Conservation (phyloP, 768 basidiomycete species). For the Mycena kentingensis region DNA sequence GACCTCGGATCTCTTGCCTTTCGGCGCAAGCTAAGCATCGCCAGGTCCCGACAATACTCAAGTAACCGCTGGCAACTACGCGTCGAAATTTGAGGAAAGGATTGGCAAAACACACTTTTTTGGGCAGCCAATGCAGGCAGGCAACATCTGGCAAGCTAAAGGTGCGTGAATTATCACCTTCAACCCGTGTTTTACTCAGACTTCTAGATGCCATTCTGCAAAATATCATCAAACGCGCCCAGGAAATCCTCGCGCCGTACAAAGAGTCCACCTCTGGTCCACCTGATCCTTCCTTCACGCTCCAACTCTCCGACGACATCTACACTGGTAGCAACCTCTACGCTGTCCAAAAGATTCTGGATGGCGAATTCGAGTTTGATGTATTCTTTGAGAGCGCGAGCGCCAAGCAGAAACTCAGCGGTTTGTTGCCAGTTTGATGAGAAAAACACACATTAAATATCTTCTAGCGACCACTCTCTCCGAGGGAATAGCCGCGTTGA, state of each 20-base stretch:
- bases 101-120: slow-evolving; percentile 72
- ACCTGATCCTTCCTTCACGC: slow-evolving; percentile 81
- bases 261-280: slow-evolving; percentile 44
- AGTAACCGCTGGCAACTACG: slow-evolving; percentile 56
- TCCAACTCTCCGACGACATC: slow-evolving; percentile 76
- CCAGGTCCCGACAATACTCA: slow-evolving; percentile 63
- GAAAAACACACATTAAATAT: slow-evolving; percentile 3
- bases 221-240: slow-evolving; percentile 59
- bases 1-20: no score
- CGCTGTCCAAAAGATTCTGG: slow-evolving; percentile 84
- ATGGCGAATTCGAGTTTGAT: slow-evolving; percentile 87
- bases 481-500: slow-evolving; percentile 66
- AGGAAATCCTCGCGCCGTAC: slow-evolving; percentile 56
- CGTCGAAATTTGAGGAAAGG: slow-evolving; percentile 56
- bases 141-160: slow-evolving; percentile 83
- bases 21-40: no score
- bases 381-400: slow-evolving; percentile 83
- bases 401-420: slow-evolving; percentile 59
- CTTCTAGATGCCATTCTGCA: slow-evolving; percentile 62
- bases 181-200: not conserved
- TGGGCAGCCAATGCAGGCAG: slow-evolving; percentile 61
- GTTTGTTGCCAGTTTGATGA: slow-evolving; percentile 40
- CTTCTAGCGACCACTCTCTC: slow-evolving; percentile 63
- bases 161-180: slow-evolving; percentile 41
- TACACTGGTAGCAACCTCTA: slow-evolving; percentile 76